phyloP scores from a whole-genome alignment of 495 filamentous ascomycete genomes.

The Aspergillus sclerotiicarbonarius region DNA sequence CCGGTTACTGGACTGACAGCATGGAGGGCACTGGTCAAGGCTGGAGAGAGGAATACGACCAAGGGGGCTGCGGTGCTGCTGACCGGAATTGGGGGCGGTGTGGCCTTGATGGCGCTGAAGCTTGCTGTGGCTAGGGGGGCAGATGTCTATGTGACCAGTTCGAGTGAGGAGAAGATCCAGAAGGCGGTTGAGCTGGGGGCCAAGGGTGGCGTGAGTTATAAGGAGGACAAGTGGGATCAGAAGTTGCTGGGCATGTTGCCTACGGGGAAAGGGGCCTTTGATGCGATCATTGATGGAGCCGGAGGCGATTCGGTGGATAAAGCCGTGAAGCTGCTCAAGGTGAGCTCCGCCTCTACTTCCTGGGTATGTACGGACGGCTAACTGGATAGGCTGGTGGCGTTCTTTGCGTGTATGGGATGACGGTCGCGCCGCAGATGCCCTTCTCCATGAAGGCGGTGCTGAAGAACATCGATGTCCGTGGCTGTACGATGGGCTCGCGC shows the following conservation, averaged over 20 bases:
- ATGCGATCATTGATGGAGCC: constrained; percentile 73
- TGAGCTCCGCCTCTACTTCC: constrained; percentile 20
- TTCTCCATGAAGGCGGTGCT: constrained; percentile 70
- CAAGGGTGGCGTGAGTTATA: constrained; percentile 66
- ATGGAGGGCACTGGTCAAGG: constrained; percentile 81
- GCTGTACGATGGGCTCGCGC: constrained; percentile 73
- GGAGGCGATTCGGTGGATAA: constrained; percentile 69
- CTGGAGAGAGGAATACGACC: constrained; percentile 50
- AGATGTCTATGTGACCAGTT: constrained; percentile 68
- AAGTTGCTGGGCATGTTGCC: constrained; percentile 58
- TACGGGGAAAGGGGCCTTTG: constrained; percentile 54
- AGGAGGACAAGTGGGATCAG: constrained; percentile 65
- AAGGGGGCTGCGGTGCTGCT: constrained; percentile 64
- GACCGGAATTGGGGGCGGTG: constrained; percentile 79
- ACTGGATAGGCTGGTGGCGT: constrained; percentile 55
- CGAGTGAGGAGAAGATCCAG: constrained; percentile 62
- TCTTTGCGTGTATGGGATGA: constrained; percentile 76
- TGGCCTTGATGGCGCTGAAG: constrained; percentile 66
- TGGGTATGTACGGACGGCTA: not conserved
- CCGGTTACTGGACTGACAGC: constrained; percentile 83
- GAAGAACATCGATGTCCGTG: constrained; percentile 70
- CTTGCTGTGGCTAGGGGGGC: constrained; percentile 66
- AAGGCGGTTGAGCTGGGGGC: constrained; percentile 64
- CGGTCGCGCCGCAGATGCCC: constrained; percentile 67
- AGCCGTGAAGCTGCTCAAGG: constrained; percentile 56